Evolutionary conservation across 225 moss, liverwort and hornwort genomes (phyloP), one percentile per base, ranked within the genome.

Genomic region (Bryoerythrophyllum caledonicum): DNA sequence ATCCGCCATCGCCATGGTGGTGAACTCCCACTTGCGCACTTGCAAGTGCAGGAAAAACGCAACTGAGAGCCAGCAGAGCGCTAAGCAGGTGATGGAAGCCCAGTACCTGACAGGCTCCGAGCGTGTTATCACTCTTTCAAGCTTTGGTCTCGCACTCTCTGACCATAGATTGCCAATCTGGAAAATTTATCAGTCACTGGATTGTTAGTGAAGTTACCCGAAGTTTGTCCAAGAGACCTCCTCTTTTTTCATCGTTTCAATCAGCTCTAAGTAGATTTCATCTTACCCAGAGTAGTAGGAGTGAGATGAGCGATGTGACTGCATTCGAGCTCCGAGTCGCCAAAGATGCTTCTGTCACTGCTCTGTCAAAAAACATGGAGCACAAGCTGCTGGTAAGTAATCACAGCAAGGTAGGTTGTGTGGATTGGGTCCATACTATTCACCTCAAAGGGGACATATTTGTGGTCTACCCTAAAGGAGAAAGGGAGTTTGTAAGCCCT

Each of bases 361-460:
- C 78, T 79, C 81, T 82, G 81, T 76, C 85, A 81, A 68, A 72
- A 81, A 74, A n/a, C 80, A 80, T 70, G 72, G 51, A 75, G 75
- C 63, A 67, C 63, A 59, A 81, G 72, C 58, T 72, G 63, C 67
- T 35, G 64, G 78, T 85, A 68, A 78, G 58, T 41, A 62, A 46
- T 34, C 24, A 17, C 67, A 37, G 6, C 30, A 69, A 16, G 48
- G 48, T 6, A 49, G 48, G 17, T 48, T 17, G 48, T 48, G 17
- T 48, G 16, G 17, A 48, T 1, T 17, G 17, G 17, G 38, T 38
- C 10, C 38, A 32, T 32, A 32, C 32, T 32, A n/a, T n/a, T n/a
- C n/a, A n/a, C 38, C 8, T 10, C 9, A 9, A 10, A 10, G 37
- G 37, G 8, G 7, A 43, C 43, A 14, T 12, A 43, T 12, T 0